Conservation (phyloP, 1,284 basidiomycete species). For the Veloporphyrellus conicus region DNA sequence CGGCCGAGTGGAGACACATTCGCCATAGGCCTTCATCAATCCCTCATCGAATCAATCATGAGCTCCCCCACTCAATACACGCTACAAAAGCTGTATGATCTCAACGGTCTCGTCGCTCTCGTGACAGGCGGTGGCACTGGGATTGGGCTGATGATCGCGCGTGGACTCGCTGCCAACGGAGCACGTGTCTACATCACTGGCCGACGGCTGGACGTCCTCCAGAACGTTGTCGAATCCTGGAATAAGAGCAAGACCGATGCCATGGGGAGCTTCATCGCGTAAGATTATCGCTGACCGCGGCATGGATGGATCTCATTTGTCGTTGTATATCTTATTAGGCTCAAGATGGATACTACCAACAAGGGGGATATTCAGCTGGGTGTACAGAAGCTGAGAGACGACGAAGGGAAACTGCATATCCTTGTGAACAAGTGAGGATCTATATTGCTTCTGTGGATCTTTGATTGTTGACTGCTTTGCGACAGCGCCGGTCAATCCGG, state of each 20-base stretch:
- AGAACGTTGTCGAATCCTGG: conserved; percentile 50
- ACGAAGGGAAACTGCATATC: conserved; percentile 69
- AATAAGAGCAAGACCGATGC: conserved; percentile 35
- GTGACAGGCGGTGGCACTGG: conserved; percentile 81
- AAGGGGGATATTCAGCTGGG: conserved; percentile 62
- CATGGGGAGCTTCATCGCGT: conserved; percentile 56
- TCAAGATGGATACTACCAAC: conserved; percentile 67
- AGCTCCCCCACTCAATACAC: conserved; percentile 21
- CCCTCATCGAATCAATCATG: conserved; percentile 18
- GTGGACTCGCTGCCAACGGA: conserved; percentile 70
- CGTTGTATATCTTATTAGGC: conserved; percentile 35
- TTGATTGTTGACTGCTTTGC: neutral
- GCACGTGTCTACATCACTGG: conserved; percentile 81
- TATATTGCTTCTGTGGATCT: neutral
- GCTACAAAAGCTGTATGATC: conserved; percentile 48
- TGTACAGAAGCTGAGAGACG: conserved; percentile 37
- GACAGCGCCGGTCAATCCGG: conserved; percentile 69
- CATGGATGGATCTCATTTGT: neutral
- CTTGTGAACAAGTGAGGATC: conserved; percentile 71
- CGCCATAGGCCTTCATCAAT: neutral
- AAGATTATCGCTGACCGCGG: conserved; percentile 27
- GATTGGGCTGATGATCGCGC: conserved; percentile 72
- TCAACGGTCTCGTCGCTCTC: conserved; percentile 61
- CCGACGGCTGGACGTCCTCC: conserved; percentile 58
- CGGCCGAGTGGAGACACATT: too few species aligned